These are phyloP conservation scores for Talaromyces sp. DNA, from an alignment of 2,329 filamentous ascomycete species.

Conservation along the genomic window DNA sequence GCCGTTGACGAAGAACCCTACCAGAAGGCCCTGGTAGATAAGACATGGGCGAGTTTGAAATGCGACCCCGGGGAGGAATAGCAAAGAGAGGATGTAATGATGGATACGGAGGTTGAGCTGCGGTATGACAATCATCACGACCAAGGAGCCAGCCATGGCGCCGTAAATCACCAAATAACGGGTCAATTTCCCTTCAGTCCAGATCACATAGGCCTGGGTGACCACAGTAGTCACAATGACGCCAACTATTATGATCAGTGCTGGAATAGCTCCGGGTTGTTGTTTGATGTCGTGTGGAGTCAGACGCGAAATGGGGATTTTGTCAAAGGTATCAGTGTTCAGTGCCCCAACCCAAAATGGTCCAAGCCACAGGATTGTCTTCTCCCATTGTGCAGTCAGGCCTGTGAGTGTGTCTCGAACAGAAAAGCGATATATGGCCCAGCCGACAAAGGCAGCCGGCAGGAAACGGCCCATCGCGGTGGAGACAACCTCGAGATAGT, in stretches of 20 bases:
- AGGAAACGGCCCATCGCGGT: conserved; percentile 55
- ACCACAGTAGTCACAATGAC: conserved; percentile 49
- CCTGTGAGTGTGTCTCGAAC: conserved; percentile 45
- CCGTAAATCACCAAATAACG: conserved; percentile 47
- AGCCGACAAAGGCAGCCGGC: conserved; percentile 56
- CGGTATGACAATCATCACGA: conserved; percentile 51
- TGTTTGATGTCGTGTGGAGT: conserved; percentile 58
- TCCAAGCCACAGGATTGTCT: conserved; percentile 58
- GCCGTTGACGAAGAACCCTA: conserved; percentile 61
- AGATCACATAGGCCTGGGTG: conserved; percentile 53
- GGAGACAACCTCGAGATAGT: conserved; percentile 53
- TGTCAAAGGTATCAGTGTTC: conserved; percentile 61
- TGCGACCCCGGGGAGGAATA: conserved; percentile 55
- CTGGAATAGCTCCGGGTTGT: conserved; percentile 56
- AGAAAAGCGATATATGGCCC: conserved; percentile 53
- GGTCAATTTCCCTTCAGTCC: conserved; percentile 55
- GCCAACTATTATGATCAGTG: conserved; percentile 51
- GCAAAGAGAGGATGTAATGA: conserved; percentile 58
- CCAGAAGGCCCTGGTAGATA: conserved; percentile 57
- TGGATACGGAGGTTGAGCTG: conserved; percentile 59
- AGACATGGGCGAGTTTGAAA: conserved; percentile 57
- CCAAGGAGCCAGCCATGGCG: conserved; percentile 42
- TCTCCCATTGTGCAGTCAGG: conserved; percentile 56
- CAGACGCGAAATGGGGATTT: conserved; percentile 58
- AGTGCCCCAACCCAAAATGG: conserved; percentile 58